These are phyloP conservation scores for Mycena maculata DNA, from an alignment of 768 basidiomycete genomes.

Conservation along the genomic window DNA sequence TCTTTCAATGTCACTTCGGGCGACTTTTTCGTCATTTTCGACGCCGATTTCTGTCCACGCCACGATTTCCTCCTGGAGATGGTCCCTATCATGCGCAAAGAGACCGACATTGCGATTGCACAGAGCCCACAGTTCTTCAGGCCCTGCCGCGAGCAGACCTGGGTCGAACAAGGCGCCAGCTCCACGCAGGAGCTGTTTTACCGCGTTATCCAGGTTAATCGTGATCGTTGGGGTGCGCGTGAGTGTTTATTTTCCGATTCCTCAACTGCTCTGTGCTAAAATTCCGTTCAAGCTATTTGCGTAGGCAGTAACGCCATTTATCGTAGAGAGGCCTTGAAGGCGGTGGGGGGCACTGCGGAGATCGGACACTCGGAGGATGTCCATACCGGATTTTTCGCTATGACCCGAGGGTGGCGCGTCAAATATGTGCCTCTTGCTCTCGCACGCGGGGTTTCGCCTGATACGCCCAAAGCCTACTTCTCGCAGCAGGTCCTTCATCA, in stretches of 20 bases:
- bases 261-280: neutral
- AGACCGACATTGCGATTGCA: neutral
- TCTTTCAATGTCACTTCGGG: too few species aligned
- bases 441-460: constrained; percentile 43
- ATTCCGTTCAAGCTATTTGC: too few species aligned
- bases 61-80: too few species aligned
- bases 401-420: constrained; percentile 42
- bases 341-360: constrained; percentile 41
- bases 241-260: neutral
- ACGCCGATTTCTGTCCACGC: too few species aligned
- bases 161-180: constrained; percentile 38
- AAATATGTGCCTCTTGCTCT: constrained; percentile 44
- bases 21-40: too few species aligned
- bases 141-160: neutral
- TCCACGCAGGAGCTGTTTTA: constrained; percentile 41
- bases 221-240: constrained; percentile 40
- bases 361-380: constrained; percentile 45
- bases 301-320: constrained; percentile 44
- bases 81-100: neutral
- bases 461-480: constrained; percentile 43
- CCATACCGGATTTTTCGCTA: constrained; percentile 44
- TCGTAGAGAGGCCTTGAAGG: constrained; percentile 39
- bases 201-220: constrained; percentile 43
- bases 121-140: neutral
- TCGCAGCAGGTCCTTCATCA: constrained; percentile 47